phyloP scores from a whole-genome alignment of 2,329 filamentous ascomycete species.

The Pseudogymnoascus sp. region DNA sequence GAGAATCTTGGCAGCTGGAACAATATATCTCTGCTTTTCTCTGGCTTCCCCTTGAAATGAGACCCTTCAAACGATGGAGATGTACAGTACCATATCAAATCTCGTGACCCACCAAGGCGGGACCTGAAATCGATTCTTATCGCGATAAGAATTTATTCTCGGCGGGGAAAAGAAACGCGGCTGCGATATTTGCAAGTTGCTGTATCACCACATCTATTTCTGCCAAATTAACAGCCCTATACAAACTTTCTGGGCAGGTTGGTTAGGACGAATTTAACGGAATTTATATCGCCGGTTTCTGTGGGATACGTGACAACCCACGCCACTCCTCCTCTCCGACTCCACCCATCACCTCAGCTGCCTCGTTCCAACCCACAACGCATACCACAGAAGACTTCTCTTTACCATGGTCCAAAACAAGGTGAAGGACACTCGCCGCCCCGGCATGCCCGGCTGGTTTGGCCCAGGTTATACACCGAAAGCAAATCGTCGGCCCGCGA shows the following conservation, averaged over 20 bases:
- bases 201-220: neutral
- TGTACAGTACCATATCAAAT: neutral
- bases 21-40: neutral
- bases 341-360: neutral
- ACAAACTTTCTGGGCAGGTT: neutral
- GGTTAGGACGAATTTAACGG: neutral
- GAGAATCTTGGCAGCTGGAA: neutral
- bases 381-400: neutral
- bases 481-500: neutral
- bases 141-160: slow-evolving; percentile 8
- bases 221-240: neutral
- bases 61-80: neutral
- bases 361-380: neutral
- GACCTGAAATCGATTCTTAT: neutral
- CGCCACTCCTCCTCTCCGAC: neutral
- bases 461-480: neutral
- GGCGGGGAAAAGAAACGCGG: neutral
- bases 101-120: slow-evolving; percentile 1
- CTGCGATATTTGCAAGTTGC: neutral
- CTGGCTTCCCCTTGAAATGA: neutral
- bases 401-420: slow-evolving; percentile 7
- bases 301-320: neutral
- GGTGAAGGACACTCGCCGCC: slow-evolving; percentile 5
- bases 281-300: neutral
- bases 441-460: slow-evolving; percentile 7